Evolutionary conservation across 2,329 filamentous ascomycete species (phyloP), one percentile per base, ranked within the genome.

Genomic region (Coniochaeta sp.): DNA sequence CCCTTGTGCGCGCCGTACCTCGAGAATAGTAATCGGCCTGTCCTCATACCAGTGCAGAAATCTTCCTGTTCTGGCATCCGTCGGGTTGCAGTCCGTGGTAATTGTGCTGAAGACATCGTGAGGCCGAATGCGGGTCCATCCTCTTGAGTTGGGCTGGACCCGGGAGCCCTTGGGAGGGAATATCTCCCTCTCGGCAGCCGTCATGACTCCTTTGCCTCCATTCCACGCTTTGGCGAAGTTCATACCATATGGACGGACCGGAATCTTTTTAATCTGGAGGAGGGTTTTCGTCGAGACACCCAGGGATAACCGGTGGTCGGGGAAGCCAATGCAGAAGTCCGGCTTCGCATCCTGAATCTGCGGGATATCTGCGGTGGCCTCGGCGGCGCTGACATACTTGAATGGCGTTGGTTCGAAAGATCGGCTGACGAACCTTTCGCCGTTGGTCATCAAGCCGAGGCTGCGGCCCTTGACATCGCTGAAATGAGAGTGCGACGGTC

Each of bases 1-100:
- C 0, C 89, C 88, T 69, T 95, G 90, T 0, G 86, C 87, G 1
- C 89, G 77, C 1, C 88, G 75, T 0, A 79, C 82, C 70, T 95
- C 91, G 75, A 88, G 78, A 2, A 93, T 71, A 0, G 81, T 86
- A 0, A 90, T 66, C 0, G 80, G 72, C 0, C 91, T 79, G 19
- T 81, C 74, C 63, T 93, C 80, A 0, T 76, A 68, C 84, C 88
- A 93, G 69, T 95, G 90, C 7, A 91, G 64, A 0, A 74, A 68
- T 0, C 74, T 71, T 0, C 88, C 85, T 1, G 75, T 74, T 10
- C 84, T 81, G 0, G 79, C 75, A 66, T 91, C 88, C 0, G 75
- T 73, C 0, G 82, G 77, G 0, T 66, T 65, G 24, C 80, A 71
- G 0, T 22, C 61, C 0, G 89, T 91, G 0, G 84, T 81, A 2